Evolutionary conservation across 768 basidiomycete genomes (phyloP), one percentile per base, ranked within the genome.

Genomic region (Trametes sanguinea): DNA sequence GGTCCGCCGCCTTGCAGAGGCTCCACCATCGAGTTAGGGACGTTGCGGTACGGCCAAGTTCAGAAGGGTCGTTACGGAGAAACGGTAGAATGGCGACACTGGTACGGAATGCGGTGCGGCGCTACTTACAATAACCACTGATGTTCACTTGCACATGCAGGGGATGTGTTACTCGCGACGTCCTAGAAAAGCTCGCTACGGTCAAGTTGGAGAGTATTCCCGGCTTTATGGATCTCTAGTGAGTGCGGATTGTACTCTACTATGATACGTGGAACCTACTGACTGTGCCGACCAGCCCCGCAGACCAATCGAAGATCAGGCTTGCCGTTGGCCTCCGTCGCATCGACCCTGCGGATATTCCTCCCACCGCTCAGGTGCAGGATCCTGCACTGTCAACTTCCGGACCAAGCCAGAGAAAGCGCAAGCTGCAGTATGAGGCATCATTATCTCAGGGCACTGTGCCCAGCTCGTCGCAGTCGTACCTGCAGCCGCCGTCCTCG

Each of bases 71-170:
- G 79, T 42, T 84, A 79, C 53, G 84, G 87, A 50, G 87, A 89
- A 71, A 82, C 79, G 0, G 83, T 91, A 3, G 79, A 85, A 68
- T 92, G 91, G 91, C 78, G 84, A 44, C 90, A 92, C 66, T 92
- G 90, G 89, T 89, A 73, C 67, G 22, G 22, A 22, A 22, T 22
- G 22, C 22, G 22, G 22, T 22, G 22, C 22, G 22, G 22, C 22
- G 22, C 22, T 22, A 22, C 22, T 22, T 22, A 22, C 22, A 22
- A 22, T 22, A 22, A 22, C 22, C 22, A 22, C 22, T 22, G 22
- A 22, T 22, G 44, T 5, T 35, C 11, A 44, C 8, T 50, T 32
- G 5, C 4, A 43, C 17, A 56, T 64, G 22, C 22, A 90, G 89
- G 90, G 88, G 86, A 62, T 92, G 90, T 60, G 87, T 90, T 9